Conservation (phyloP, 768 basidiomycete genomes). For the Rossbeevera mucosa region DNA sequence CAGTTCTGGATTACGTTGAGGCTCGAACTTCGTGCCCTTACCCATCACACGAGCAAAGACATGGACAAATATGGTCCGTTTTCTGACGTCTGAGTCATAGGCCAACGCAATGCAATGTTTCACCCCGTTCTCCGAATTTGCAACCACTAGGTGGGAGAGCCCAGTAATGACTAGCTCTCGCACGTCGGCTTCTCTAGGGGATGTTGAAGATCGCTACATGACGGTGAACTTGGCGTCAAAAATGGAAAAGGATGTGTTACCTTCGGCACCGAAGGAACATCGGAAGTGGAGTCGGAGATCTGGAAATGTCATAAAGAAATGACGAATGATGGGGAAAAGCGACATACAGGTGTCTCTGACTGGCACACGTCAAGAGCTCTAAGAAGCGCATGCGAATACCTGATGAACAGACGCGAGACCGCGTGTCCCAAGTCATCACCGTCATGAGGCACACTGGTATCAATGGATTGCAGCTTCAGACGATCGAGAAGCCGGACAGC, state of each 20-base stretch:
- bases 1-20: conserved; percentile 47
- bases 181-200: conserved; percentile 55
- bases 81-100: conserved; percentile 64
- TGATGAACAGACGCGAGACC: conserved; percentile 74
- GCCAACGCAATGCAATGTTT: conserved; percentile 82
- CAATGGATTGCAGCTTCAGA: conserved; percentile 59
- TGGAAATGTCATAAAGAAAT: conserved; percentile 20
- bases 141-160: conserved; percentile 72
- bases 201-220: conserved; percentile 39
- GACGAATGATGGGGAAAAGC: neutral
- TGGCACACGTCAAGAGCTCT: conserved; percentile 54
- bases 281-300: conserved; percentile 48
- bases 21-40: conserved; percentile 74
- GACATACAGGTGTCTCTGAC: conserved; percentile 41
- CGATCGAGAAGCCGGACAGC: conserved; percentile 72
- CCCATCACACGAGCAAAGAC: conserved; percentile 79
- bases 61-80: conserved; percentile 77
- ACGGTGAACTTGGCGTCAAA: conserved; percentile 5
- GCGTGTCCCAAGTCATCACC: conserved; percentile 65
- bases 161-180: conserved; percentile 76
- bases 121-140: conserved; percentile 84
- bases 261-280: conserved; percentile 44
- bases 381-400: conserved; percentile 65
- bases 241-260: conserved; percentile 24
- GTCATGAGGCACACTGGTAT: conserved; percentile 43